These are phyloP conservation scores for Detonula confervacea DNA, from an alignment of 352 stramenopile species.

Conservation along the genomic window DNA sequence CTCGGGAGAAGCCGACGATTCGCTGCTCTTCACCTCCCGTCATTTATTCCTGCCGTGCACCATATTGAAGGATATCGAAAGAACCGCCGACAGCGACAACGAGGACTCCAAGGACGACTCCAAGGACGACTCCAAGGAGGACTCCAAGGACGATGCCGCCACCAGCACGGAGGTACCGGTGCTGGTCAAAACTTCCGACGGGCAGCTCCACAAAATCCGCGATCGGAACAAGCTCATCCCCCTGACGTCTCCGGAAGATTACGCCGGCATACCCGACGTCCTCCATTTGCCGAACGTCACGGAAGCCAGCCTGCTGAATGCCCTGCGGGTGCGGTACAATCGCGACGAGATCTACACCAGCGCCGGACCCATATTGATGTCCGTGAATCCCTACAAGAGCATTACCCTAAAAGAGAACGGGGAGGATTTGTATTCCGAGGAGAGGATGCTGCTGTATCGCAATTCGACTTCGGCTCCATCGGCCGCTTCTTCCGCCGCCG, in stretches of 20 bases:
- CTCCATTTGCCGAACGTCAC: conserved; percentile 80
- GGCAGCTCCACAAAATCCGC: conserved; percentile 78
- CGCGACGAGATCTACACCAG: conserved; percentile 86
- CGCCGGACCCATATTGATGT: conserved; percentile 85
- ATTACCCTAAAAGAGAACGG: conserved; percentile 49
- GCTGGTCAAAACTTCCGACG: conserved; percentile 81
- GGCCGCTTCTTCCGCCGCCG: background rate
- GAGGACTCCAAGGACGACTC: too few relatives aligned
- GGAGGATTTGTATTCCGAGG: conserved; percentile 76
- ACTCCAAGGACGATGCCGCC: too few relatives aligned
- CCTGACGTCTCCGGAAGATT: conserved; percentile 71
- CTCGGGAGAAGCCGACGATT: conserved; percentile 37
- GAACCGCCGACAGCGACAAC: conserved; percentile 35
- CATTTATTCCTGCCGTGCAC: conserved; percentile 81
- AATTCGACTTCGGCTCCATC: background rate
- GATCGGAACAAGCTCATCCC: conserved; percentile 63
- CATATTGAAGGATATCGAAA: conserved; percentile 77
- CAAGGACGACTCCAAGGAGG: too few relatives aligned
- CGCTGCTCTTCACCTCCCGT: conserved; percentile 63
- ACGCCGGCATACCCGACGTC: conserved; percentile 76
- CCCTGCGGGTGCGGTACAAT: conserved; percentile 83
- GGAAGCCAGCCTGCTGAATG: conserved; percentile 84
- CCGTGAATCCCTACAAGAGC: conserved; percentile 85
- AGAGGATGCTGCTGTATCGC: conserved; percentile 74
- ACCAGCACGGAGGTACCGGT: conserved; percentile 42